A percentile compares a stretch with the other conserved stretches of the same genome.
phyloP scores from a whole-genome alignment of 2,329 filamentous ascomycete species.

The Hymenoscyphus fructigenus region DNA sequence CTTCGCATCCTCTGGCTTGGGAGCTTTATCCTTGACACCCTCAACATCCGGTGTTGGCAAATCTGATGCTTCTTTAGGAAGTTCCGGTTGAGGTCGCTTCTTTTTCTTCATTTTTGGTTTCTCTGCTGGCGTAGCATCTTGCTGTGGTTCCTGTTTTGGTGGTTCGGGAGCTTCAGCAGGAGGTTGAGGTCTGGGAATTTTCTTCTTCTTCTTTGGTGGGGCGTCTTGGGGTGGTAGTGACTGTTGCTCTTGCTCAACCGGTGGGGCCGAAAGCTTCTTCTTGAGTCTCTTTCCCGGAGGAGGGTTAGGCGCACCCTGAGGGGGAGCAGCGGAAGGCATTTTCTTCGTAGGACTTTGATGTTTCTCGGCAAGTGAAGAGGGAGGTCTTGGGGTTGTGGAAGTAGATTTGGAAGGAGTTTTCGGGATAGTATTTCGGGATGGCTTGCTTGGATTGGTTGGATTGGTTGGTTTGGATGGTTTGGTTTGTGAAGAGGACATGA shows the following conservation, averaged over 20 bases:
- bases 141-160: background rate
- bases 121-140: background rate
- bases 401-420: background rate
- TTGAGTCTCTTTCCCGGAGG: constrained; percentile 4
- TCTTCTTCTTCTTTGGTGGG: constrained; percentile 6
- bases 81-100: constrained; percentile 3
- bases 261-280: constrained; percentile 10
- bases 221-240: constrained; percentile 3
- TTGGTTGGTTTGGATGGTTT: background rate
- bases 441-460: too few relatives aligned
- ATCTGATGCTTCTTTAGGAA: background rate
- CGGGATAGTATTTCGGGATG: too few relatives aligned
- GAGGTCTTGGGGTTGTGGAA: background rate
- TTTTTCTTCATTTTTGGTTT: constrained; percentile 10
- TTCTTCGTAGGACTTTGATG: background rate
- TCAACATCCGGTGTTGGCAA: background rate
- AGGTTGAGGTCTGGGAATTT: constrained; percentile 6
- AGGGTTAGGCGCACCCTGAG: constrained; percentile 3
- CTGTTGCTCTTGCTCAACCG: background rate
- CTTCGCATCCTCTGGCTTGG: background rate
- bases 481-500: constrained; percentile 20
- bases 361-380: background rate
- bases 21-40: background rate
- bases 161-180: constrained; percentile 1
- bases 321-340: constrained; percentile 11